Percentiles rank a stretch among this genome's conserved stretches.
Evolutionary conservation across 116 monocot genomes (phyloP).

Genomic region (Dioscorea cayenensis): DNA sequence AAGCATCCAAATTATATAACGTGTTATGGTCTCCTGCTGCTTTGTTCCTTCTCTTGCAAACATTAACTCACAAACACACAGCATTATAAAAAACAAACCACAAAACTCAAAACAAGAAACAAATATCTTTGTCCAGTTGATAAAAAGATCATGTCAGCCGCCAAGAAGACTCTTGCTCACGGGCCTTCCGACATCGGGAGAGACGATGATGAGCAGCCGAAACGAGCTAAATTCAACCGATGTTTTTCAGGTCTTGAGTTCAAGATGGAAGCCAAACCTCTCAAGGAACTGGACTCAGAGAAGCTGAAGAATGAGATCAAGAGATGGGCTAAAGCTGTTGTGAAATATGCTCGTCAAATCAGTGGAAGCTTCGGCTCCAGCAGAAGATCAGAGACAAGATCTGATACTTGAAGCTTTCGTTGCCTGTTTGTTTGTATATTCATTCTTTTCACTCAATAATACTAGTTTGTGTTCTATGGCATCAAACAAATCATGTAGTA

Average conservation of each 20-base stretch:
- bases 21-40: not conserved
- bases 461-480: too few species aligned
- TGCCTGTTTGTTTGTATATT: not conserved
- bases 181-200: not conserved
- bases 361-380: slow-evolving; percentile 8
- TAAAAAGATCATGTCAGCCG: not conserved
- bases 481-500: too few species aligned
- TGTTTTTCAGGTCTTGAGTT: slow-evolving; percentile 38
- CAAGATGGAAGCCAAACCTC: slow-evolving; percentile 21
- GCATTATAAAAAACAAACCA: not conserved
- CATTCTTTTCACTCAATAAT: too few species aligned
- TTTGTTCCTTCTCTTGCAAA: not conserved
- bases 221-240: slow-evolving; percentile 10
- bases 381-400: not conserved
- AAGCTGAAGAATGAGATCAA: slow-evolving; percentile 53
- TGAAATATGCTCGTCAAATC: slow-evolving; percentile 18
- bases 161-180: slow-evolving; percentile 3
- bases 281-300: slow-evolving; percentile 43
- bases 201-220: not conserved
- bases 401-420: not conserved
- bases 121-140: not conserved
- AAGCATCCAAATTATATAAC: not conserved
- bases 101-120: not conserved
- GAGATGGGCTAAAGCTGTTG: slow-evolving; percentile 65
- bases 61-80: not conserved